Evolutionary conservation across 176 grass and related monocot genomes (phyloP).

Genomic region (Triticum dicoccoides): DNA sequence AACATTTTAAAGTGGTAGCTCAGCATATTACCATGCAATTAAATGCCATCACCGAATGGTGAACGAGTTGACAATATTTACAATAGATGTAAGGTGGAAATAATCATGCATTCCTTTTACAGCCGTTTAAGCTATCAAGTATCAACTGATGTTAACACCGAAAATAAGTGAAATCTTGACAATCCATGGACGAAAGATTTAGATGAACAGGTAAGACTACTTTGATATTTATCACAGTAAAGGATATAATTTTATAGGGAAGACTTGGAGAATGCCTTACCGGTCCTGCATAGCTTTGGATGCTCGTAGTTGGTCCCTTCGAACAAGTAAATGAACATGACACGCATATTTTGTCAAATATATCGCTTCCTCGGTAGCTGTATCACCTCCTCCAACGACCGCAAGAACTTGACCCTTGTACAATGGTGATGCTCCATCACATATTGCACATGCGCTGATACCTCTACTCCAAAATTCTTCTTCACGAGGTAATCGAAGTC

Average conservation of each 20-base stretch:
- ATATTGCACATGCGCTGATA: conserved; percentile 97
- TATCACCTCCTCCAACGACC: conserved; percentile 92
- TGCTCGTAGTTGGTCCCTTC: conserved; percentile 61
- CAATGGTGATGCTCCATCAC: conserved; percentile 89
- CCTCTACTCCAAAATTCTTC: conserved; percentile 99
- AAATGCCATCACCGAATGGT: conserved; percentile 3
- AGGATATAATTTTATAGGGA: not conserved
- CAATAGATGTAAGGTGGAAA: not conserved
- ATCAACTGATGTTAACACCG: not conserved
- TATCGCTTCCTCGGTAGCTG: conserved; percentile 88
- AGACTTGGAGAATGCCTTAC: conserved; percentile 37
- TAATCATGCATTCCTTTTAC: not conserved
- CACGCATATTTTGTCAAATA: conserved; percentile 99
- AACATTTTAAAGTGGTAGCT: not conserved
- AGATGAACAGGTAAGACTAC: conserved; percentile 12
- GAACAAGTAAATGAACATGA: conserved; percentile 94
- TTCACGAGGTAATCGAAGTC: conserved; percentile 75
- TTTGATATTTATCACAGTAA: not conserved
- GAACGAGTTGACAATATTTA: not conserved
- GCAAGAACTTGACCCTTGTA: conserved; percentile 94
- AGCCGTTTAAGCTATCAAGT: not conserved
- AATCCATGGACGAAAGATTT: not conserved
- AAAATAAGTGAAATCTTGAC: conserved; percentile 14
- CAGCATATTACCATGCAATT: conserved; percentile 12
- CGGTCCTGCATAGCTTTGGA: conserved; percentile 99